Evolutionary conservation across 208 protist genomes (phyloP), one percentile per base, ranked within the genome.

Genomic region (Trypanosoma scelopori): DNA sequence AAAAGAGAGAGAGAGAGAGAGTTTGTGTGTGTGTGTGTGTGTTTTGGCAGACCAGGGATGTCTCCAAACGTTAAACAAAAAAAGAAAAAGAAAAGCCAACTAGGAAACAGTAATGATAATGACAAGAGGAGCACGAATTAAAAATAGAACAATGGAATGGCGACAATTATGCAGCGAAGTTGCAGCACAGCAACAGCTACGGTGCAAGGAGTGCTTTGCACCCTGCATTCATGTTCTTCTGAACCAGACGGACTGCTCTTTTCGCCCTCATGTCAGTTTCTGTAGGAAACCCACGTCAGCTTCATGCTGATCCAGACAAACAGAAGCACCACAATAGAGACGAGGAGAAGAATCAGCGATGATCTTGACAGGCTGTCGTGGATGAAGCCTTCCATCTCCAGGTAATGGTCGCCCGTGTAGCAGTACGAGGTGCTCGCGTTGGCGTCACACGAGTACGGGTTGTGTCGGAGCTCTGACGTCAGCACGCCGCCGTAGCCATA

Each of bases 401-500:
- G 20, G 47, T 69, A 69, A 27, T 72, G 66, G 57, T 72, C 27
- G 15, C 66, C 66, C 20, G 66, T 72, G 45, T 72, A 72, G 25
- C 66, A 72, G 45, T 66, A 66, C 7, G 60, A 66, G 32, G 47
- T 35, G 16, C 15, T 55, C 23, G 59, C 37, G 23, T 66, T 66
- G 0, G 49, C 37, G 37, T 76, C 51, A 42, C 79, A 78, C 48
- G 66, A 71, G 47, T 59, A 78, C 5, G 30, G 41, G 22, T 47
- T 35, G 4, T 59, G 63, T 2, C 51, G 49, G 32, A 87, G 48
- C 52, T 76, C 77, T 30, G 56, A 41, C 50, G 71, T 48, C 1
- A 87, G 28, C 18, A 74, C 13, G 16, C 81, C 81, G 16, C 77
- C 78, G 53, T 87, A 87, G 39, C 70, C 78, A 43, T 78, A 65